Conservation (phyloP, 352 stramenopile species). For the Pythium apleroticum region DNA sequence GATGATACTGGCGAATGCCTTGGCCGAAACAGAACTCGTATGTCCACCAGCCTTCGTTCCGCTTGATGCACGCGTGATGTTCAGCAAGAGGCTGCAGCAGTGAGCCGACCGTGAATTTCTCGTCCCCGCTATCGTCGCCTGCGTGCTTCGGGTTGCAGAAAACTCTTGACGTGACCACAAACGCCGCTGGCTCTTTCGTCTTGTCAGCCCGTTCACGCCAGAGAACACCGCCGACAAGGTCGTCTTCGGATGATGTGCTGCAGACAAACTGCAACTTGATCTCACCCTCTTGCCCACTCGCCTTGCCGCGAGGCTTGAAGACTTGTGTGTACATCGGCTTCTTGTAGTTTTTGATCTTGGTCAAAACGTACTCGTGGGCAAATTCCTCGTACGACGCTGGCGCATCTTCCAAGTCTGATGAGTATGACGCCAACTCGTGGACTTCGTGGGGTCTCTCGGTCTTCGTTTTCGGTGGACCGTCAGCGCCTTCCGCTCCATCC, state of each 20-base stretch:
- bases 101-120: constrained; percentile 49
- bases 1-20: constrained; percentile 73
- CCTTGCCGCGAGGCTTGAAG: constrained; percentile 24
- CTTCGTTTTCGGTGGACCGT: neutral
- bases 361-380: constrained; percentile 40
- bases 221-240: constrained; percentile 44
- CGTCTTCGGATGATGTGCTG: constrained; percentile 41
- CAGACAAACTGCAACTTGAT: constrained; percentile 78
- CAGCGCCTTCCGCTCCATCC: neutral
- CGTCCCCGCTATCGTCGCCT: constrained; percentile 40
- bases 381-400: constrained; percentile 51
- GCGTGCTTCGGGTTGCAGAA: constrained; percentile 68
- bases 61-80: constrained; percentile 61
- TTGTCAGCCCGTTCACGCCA: constrained; percentile 28
- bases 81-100: constrained; percentile 54
- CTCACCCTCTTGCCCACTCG: constrained; percentile 17
- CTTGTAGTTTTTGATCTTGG: constrained; percentile 36
- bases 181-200: constrained; percentile 26
- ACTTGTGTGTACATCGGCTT: constrained; percentile 70
- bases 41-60: constrained; percentile 83
- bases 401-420: constrained; percentile 31
- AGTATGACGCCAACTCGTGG: constrained; percentile 16
- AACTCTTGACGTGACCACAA: constrained; percentile 61
- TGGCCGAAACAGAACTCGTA: constrained; percentile 83
- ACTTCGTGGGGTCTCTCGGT: constrained; percentile 10